A percentile compares a stretch with the other conserved stretches of the same genome.
phyloP scores from a whole-genome alignment of 1,284 basidiomycete genomes.

The Exobasidium rhododendri region DNA sequence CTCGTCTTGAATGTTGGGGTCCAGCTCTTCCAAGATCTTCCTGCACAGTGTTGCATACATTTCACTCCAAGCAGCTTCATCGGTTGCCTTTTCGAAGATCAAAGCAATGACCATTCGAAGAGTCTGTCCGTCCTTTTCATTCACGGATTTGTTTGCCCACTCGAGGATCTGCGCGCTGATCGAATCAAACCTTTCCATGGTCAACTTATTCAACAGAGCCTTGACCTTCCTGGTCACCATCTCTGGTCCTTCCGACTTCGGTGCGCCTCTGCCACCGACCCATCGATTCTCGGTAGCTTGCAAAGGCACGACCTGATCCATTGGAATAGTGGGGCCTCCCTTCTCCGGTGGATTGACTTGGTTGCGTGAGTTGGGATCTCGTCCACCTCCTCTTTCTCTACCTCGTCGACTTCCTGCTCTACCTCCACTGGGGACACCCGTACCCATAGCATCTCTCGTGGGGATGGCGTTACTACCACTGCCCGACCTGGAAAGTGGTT shows the following conservation, averaged over 20 bases:
- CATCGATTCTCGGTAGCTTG: slow-evolving; percentile 78
- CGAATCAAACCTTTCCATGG: slow-evolving; percentile 92
- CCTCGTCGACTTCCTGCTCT: slow-evolving; percentile 51
- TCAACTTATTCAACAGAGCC: slow-evolving; percentile 88
- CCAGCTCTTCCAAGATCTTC: slow-evolving; percentile 88
- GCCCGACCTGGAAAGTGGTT: slow-evolving; percentile 49
- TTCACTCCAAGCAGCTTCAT: slow-evolving; percentile 90
- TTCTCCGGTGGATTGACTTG: slow-evolving; percentile 54
- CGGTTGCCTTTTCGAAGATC: slow-evolving; percentile 94
- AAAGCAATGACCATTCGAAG: slow-evolving; percentile 92
- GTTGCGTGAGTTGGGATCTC: slow-evolving; percentile 34
- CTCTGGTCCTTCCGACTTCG: slow-evolving; percentile 67
- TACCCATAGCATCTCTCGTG: slow-evolving; percentile 54
- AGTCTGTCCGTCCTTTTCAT: slow-evolving; percentile 87
- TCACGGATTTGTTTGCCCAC: slow-evolving; percentile 90
- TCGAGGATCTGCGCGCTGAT: slow-evolving; percentile 87
- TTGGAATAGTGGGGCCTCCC: slow-evolving; percentile 58
- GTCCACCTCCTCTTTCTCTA: slow-evolving; percentile 26
- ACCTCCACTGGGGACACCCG: slow-evolving; percentile 46
- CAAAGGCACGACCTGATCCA: slow-evolving; percentile 66
- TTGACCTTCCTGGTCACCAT: slow-evolving; percentile 92
- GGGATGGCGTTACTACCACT: slow-evolving; percentile 51
- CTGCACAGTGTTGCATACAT: slow-evolving; percentile 94
- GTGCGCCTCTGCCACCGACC: slow-evolving; percentile 52
- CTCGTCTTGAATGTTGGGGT: slow-evolving; percentile 79